A percentile compares a stretch with the other conserved stretches of the same genome.
phyloP scores from a whole-genome alignment of 2,329 filamentous ascomycete species.

The Massarina eburnea region DNA sequence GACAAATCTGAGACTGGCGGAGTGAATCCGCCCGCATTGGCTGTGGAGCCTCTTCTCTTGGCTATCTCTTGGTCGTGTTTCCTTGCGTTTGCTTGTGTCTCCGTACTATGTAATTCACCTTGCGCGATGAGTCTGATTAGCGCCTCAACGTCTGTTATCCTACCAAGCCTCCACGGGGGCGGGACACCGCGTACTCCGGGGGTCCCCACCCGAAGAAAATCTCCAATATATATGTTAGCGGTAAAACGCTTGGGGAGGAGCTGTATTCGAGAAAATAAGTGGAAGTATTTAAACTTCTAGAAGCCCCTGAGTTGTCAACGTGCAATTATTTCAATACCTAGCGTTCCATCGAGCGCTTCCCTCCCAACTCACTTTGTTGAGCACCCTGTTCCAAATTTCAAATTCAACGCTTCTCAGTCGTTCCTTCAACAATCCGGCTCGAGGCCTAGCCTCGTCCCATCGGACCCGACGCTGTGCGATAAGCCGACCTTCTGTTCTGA shows the following conservation, averaged over 20 bases:
- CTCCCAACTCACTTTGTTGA: slow-evolving; percentile 16
- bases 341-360: slow-evolving; percentile 17
- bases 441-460: neutral
- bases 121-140: slow-evolving; percentile 36
- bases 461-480: no score
- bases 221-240: slow-evolving; percentile 17
- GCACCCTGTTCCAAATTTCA: slow-evolving; percentile 5
- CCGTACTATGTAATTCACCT: slow-evolving; percentile 27
- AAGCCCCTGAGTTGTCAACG: slow-evolving; percentile 8
- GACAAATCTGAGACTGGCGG: slow-evolving; percentile 30
- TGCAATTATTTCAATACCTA: slow-evolving; percentile 8
- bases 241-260: slow-evolving; percentile 21
- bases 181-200: slow-evolving; percentile 30
- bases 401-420: slow-evolving; percentile 8
- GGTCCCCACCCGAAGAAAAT: slow-evolving; percentile 14
- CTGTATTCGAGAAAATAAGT: slow-evolving; percentile 13
- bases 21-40: slow-evolving; percentile 27
- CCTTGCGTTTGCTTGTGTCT: slow-evolving; percentile 42
- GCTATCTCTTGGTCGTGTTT: slow-evolving; percentile 34
- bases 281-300: slow-evolving; percentile 23
- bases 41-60: slow-evolving; percentile 29
- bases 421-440: neutral
- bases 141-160: slow-evolving; percentile 34
- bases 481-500: neutral
- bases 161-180: slow-evolving; percentile 19